These are phyloP conservation scores for Leptodermis oblonga DNA, from an alignment of 257 asterid genomes.

Conservation along the genomic window DNA sequence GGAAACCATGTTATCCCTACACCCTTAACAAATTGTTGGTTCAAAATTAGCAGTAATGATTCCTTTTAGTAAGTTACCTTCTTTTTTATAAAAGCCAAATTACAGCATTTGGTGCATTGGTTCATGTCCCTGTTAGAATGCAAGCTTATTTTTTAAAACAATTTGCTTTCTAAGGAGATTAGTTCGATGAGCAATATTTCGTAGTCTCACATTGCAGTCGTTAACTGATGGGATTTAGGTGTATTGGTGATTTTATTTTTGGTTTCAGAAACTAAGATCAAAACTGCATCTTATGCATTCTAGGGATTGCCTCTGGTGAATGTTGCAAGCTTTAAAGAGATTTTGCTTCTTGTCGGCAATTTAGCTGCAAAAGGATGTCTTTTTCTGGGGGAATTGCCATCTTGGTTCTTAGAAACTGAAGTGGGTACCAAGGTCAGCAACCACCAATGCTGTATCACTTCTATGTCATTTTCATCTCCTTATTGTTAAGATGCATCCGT, in stretches of 20 bases:
- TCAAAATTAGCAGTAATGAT: background rate
- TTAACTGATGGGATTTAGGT: background rate
- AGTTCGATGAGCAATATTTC: background rate
- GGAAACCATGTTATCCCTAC: background rate
- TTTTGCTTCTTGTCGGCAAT: conserved; percentile 42
- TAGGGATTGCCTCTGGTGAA: conserved; percentile 66
- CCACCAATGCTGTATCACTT: conserved; percentile 7
- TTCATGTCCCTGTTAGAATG: background rate
- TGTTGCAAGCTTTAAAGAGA: conserved; percentile 48
- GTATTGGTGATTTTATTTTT: background rate
- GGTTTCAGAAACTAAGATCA: background rate
- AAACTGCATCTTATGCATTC: conserved; percentile 5
- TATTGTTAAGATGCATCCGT: conserved; percentile 8
- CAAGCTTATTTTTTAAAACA: conserved; percentile 1
- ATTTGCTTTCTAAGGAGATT: background rate
- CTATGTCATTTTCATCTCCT: conserved; percentile 8
- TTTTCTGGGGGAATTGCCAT: conserved; percentile 69
- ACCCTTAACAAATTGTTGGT: background rate
- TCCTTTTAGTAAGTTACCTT: background rate
- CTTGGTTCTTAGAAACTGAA: conserved; percentile 50
- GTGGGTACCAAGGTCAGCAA: conserved; percentile 38
- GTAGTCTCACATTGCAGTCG: background rate
- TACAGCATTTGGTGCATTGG: background rate
- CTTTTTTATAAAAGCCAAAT: background rate
- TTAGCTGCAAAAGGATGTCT: conserved; percentile 64